Percentiles rank a stretch among this genome's conserved stretches.
Evolutionary conservation across 805 yeast species (phyloP).

Genomic region (Wickerhamomyces alni): DNA sequence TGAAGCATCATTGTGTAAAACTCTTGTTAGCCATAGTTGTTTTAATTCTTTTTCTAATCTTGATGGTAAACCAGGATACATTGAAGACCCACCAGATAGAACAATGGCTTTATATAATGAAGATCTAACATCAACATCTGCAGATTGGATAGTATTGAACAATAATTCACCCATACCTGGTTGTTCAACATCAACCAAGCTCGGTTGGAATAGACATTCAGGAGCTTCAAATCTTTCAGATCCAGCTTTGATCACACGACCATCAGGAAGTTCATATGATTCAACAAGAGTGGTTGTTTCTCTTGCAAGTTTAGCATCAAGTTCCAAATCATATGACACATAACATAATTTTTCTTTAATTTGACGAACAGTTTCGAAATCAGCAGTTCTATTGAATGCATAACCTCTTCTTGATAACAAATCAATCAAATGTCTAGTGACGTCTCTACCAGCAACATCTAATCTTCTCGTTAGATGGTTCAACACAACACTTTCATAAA

Average conservation of each 20-base stretch:
- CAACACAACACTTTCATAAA: constrained; percentile 93
- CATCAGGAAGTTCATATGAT: constrained; percentile 91
- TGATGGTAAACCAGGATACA: constrained; percentile 98
- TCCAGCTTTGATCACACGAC: constrained; percentile 88
- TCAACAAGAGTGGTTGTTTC: constrained; percentile 96
- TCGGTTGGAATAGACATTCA: constrained; percentile 95
- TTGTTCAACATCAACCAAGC: constrained; percentile 90
- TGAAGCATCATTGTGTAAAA: constrained; percentile 79
- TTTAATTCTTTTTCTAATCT: constrained; percentile 93
- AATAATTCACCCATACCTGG: constrained; percentile 93
- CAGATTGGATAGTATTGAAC: constrained; percentile 88
- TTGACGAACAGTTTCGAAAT: constrained; percentile 97
- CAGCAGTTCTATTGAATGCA: constrained; percentile 97
- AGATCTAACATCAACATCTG: constrained; percentile 90
- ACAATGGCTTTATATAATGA: constrained; percentile 89
- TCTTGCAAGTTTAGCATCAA: constrained; percentile 79
- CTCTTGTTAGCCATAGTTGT: constrained; percentile 90
- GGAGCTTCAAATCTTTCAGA: constrained; percentile 96
- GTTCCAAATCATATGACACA: constrained; percentile 88
- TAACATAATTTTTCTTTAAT: constrained; percentile 95
- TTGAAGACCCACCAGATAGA: constrained; percentile 93
- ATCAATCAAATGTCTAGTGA: constrained; percentile 91
- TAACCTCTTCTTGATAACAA: constrained; percentile 91
- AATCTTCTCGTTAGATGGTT: constrained; percentile 88
- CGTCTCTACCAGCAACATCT: constrained; percentile 98